Evolutionary conservation across 345 rosid species (phyloP), one percentile per base, ranked within the genome.

Genomic region (Eucalyptus fibrosa): DNA sequence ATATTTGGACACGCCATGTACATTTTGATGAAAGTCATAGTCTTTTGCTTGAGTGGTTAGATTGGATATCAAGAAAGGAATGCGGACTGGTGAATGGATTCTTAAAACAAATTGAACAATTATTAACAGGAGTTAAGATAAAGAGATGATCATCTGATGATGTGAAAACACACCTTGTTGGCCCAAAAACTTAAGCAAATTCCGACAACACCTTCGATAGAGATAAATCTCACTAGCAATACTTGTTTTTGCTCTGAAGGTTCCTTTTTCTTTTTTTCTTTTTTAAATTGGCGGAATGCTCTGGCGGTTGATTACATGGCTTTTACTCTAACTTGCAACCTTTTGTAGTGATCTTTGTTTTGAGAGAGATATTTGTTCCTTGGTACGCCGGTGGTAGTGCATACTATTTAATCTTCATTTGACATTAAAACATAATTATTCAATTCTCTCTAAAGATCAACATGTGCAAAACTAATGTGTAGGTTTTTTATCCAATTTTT

Each of bases 221-320:
- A 69, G 24, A 69, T 17, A 34, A 34, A 1, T 56, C 62, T 56
- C 62, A 10, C 13, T 56, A 2, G 7, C 62, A 10, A 10, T 34
- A 18, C 44, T 17, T 69, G 24, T 34, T 32, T 67, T 69, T 69
- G 24, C 44, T 34, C 2, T 3, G 44, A 17, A 17, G 81, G 18
- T 30, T 53, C 30, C 2, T 9, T 56, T 24, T 5, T 1, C 3
- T 28, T 11, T 28, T 2, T 5, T 60, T 13, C 2, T 14, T 5
- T 50, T 50, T 42, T 42, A 7, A 7, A 5, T 50, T 18, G 56
- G 56, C 23, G 56, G 21, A 53, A 18, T 1, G 2, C 23, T 19
- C 2, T 28, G 67, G 12, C 3, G 67, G 32, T 26, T 12, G 32
- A 60, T 28, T 6, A 60, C 32, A 7, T 28, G 69, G 7, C 69